These are phyloP conservation scores for Metschnikowia lochheadii DNA, from an alignment of 805 yeast species.

Conservation along the genomic window DNA sequence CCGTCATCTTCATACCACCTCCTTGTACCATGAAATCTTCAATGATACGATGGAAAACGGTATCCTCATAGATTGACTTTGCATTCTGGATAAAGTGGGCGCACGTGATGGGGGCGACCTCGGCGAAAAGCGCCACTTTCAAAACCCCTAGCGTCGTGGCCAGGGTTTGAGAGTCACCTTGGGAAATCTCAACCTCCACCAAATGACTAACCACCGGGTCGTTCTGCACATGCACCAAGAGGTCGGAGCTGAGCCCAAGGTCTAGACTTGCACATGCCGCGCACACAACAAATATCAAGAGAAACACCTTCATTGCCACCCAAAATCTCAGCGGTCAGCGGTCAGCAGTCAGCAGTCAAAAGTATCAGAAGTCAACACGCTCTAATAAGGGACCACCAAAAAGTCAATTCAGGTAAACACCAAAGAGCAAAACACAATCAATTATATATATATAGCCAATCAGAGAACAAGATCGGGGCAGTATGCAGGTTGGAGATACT, in stretches of 20 bases:
- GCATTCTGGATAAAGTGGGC: slow-evolving; percentile 31
- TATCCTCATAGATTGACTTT: slow-evolving; percentile 20
- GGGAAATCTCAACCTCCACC: slow-evolving; percentile 39
- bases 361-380: too few relatives aligned
- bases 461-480: too few relatives aligned
- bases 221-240: slow-evolving; percentile 19
- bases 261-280: slow-evolving; percentile 5
- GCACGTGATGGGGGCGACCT: slow-evolving; percentile 25
- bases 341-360: too few relatives aligned
- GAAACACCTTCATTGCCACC: slow-evolving; percentile 2
- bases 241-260: slow-evolving; percentile 16
- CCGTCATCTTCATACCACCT: slow-evolving; percentile 25
- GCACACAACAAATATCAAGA: slow-evolving; percentile 3
- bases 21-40: slow-evolving; percentile 38
- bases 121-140: slow-evolving; percentile 17
- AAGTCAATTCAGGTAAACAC: too few relatives aligned
- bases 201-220: slow-evolving; percentile 51
- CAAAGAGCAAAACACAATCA: too few relatives aligned
- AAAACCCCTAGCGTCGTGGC: slow-evolving; percentile 37
- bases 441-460: too few relatives aligned
- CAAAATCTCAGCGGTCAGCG: background rate
- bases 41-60: slow-evolving; percentile 34
- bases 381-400: too few relatives aligned
- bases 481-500: too few relatives aligned
- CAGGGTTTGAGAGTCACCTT: slow-evolving; percentile 18